Evolutionary conservation across 108 stramenopile genomes (phyloP), one percentile per base, ranked within the genome.

Genomic region (Craspedostauros australis): DNA sequence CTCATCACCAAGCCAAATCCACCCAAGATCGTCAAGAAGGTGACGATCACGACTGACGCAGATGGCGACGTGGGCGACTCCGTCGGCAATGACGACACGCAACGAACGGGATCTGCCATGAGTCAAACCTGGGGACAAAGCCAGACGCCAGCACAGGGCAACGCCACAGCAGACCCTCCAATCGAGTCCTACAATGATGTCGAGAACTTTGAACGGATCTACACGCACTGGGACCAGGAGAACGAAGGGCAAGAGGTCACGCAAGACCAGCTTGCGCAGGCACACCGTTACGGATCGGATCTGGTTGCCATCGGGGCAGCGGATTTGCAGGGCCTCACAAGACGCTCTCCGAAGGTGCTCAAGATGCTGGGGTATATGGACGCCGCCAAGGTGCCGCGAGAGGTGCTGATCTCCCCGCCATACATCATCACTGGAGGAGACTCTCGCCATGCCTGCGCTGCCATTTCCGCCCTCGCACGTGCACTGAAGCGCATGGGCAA

Each of bases 331-430:
- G 88, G 84, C 3, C 46, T 90, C 39, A 80, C 60, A 28, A 48
- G 55, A 20, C 36, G 53, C 21, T 82, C 72, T 12, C 51, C 49
- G 11, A 57, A 54, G 32, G 61, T 62, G 7, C 67, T 94, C 23
- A 66, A 60, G 38, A 71, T 94, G 38, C 49, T 94, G 23, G 92
- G 92, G 7, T 94, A 89, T 45, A 53, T 73, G 36, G 12, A 42
- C 1, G 50, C 51, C 6, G n/a, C 19, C 42, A 30, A 61, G 46
- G 61, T 78, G 15, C 62, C 83, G 28, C 21, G 48, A 33, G 37
- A 59, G 49, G 28, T 60, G 16, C 54, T 72, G 32, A 62, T 88
- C 18, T 86, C 81, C 30, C 80, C 86, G 0, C 66, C 82, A 4
- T 84, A 83, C 60, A 72, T 62, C 11, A 18, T 94, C 3, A 54